These are phyloP conservation scores for Nasturtium officinale DNA, from an alignment of 345 rosid genomes.

Conservation along the genomic window DNA sequence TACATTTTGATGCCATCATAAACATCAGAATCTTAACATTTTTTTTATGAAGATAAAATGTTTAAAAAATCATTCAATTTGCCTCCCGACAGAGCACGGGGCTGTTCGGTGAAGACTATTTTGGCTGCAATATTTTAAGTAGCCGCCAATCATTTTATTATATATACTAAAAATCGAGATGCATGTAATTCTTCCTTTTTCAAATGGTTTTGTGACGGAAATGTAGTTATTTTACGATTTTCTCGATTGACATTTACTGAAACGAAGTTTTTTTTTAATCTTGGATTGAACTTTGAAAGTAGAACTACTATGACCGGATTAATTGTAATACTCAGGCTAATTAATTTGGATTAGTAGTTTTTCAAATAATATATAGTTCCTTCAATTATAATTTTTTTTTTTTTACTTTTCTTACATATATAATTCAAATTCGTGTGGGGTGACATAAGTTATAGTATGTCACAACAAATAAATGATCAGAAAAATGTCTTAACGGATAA, in stretches of 20 bases:
- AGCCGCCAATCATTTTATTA: conserved; percentile 6
- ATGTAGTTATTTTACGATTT: neutral
- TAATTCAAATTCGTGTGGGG: neutral
- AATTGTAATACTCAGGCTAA: neutral
- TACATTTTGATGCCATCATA: conserved; percentile 39
- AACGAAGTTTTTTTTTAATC: neutral
- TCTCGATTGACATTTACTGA: neutral
- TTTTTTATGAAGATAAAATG: conserved; percentile 6
- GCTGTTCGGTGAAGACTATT: conserved; percentile 25
- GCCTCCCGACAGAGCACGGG: conserved; percentile 10
- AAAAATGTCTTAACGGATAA: too few relatives aligned
- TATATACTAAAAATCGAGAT: neutral
- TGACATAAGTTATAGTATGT: neutral
- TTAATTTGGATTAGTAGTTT: neutral
- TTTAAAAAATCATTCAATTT: neutral
- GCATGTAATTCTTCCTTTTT: neutral
- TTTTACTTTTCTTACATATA: neutral
- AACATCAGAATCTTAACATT: conserved; percentile 26
- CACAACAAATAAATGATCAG: neutral
- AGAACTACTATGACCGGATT: neutral
- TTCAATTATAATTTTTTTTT: neutral
- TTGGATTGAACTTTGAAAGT: neutral
- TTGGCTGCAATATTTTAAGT: conserved; percentile 20
- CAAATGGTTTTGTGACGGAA: neutral
- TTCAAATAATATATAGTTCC: neutral